Percentiles rank a stretch among this genome's conserved stretches.
These are phyloP conservation scores for Debaryomycetaceae sp. DNA, from an alignment of 1,139 yeast genomes.

Conservation along the genomic window DNA sequence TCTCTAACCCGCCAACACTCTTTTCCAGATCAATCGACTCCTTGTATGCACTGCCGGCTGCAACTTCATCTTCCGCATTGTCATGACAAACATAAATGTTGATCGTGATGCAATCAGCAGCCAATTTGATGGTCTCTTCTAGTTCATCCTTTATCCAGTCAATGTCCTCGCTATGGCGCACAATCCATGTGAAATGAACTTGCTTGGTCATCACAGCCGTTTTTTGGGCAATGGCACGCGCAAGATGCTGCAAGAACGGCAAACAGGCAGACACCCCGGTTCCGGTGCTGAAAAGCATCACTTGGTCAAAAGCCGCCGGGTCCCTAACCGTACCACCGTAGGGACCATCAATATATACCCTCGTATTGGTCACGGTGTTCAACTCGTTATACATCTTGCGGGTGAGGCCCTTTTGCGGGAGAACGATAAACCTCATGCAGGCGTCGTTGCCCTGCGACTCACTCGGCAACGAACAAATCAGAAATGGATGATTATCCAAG, in stretches of 20 bases:
- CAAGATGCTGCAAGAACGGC: conserved; percentile 37
- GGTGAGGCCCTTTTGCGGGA: conserved; percentile 53
- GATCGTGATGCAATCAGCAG: conserved; percentile 21
- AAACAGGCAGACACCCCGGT: conserved; percentile 55
- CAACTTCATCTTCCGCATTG: conserved; percentile 3
- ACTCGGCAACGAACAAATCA: conserved; percentile 42
- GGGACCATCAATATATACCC: conserved; percentile 56
- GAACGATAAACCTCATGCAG: conserved; percentile 39
- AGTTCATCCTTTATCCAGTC: conserved; percentile 46
- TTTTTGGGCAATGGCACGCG: conserved; percentile 14
- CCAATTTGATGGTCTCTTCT: conserved; percentile 18
- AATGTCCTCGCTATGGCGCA: conserved; percentile 32
- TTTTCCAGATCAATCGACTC: conserved; percentile 10
- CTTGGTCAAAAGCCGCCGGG: conserved; percentile 44
- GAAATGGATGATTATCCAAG: conserved; percentile 61
- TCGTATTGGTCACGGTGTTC: conserved; percentile 21
- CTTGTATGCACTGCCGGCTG: too few species aligned
- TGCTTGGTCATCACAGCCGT: conserved; percentile 16
- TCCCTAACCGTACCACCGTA: conserved; percentile 59
- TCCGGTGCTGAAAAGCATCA: conserved; percentile 43
- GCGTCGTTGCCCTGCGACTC: conserved; percentile 12
- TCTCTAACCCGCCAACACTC: conserved; percentile 9
- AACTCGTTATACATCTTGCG: conserved; percentile 23
- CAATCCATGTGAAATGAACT: conserved; percentile 49
- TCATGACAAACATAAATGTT: conserved; percentile 22